Evolutionary conservation across 495 filamentous ascomycete species (phyloP).

Genomic region (Niebla homalea): DNA sequence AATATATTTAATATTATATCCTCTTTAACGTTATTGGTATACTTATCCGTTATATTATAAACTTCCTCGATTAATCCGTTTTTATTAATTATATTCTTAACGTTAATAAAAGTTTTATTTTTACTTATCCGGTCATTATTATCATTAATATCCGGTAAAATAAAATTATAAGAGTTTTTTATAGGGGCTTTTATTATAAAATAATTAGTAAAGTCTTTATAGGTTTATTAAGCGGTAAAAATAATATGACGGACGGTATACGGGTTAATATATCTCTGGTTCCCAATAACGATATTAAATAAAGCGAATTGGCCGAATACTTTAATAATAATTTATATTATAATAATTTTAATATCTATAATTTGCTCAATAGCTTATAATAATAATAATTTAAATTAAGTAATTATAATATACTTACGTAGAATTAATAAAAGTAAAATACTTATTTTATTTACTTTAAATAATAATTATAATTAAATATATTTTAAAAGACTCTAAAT

Average conservation of each 20-base stretch:
- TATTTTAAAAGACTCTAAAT: not conserved
- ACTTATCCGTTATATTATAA: too few species aligned
- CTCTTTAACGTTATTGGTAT: conserved; percentile 2
- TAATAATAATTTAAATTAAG: not conserved
- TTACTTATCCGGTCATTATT: too few species aligned
- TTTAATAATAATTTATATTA: not conserved
- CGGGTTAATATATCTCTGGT: conserved; percentile 1
- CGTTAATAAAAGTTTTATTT: too few species aligned
- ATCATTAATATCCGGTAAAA: too few species aligned
- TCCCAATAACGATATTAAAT: conserved; percentile 5
- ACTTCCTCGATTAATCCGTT: too few species aligned
- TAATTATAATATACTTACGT: not conserved
- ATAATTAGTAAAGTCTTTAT: conserved; percentile 5
- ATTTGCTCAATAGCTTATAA: not conserved
- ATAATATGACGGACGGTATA: not conserved
- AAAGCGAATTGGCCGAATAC: not conserved
- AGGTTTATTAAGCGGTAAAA: not conserved
- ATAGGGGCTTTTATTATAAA: conserved; percentile 7
- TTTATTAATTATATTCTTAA: too few species aligned
- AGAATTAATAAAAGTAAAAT: not conserved
- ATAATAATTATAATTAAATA: conserved; percentile 3
- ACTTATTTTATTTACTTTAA: not conserved
- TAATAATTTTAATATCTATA: not conserved
- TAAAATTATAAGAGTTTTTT: not conserved
- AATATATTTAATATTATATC: not conserved